Conservation (phyloP, 73 alveolate genomes). For the Strombidium stylifer region DNA sequence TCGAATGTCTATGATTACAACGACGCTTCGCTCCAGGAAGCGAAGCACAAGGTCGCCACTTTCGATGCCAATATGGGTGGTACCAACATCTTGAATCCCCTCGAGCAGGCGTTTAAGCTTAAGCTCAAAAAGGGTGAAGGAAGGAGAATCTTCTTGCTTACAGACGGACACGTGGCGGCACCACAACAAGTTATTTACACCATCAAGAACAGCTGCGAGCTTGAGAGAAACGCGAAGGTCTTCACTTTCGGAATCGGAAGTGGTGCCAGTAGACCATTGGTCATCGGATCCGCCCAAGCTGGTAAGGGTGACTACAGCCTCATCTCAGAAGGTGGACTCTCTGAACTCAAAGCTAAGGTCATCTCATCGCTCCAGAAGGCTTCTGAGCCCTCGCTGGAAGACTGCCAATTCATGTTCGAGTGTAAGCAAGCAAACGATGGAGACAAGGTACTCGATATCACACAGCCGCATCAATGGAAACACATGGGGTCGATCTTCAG, state of each 20-base stretch:
- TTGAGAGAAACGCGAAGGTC: background rate
- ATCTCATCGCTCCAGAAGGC: too few species aligned
- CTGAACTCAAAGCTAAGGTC: too few species aligned
- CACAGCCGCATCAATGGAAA: too few species aligned
- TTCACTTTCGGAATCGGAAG: slow-evolving; percentile 27
- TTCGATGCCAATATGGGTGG: slow-evolving; percentile 59
- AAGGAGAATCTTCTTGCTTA: slow-evolving; percentile 19
- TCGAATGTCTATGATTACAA: too few species aligned
- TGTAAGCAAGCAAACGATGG: too few species aligned
- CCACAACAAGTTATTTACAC: background rate
- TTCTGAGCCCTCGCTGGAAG: too few species aligned
- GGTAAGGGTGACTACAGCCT: slow-evolving; percentile 50
- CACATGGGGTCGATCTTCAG: too few species aligned
- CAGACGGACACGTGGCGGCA: slow-evolving; percentile 40
- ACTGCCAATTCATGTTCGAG: too few species aligned
- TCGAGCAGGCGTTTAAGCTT: background rate
- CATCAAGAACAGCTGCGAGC: background rate
- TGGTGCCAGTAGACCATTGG: slow-evolving; percentile 29
- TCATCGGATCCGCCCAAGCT: slow-evolving; percentile 31
- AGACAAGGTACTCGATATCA: too few species aligned
- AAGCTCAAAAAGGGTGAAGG: background rate
- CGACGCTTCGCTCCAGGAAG: slow-evolving; percentile 5
- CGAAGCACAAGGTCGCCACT: background rate
- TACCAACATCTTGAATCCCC: slow-evolving; percentile 35
- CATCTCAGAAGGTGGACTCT: too few species aligned